Evolutionary conservation across 148 eudicot genomes (phyloP).

Genomic region (Diospyros kaki): DNA sequence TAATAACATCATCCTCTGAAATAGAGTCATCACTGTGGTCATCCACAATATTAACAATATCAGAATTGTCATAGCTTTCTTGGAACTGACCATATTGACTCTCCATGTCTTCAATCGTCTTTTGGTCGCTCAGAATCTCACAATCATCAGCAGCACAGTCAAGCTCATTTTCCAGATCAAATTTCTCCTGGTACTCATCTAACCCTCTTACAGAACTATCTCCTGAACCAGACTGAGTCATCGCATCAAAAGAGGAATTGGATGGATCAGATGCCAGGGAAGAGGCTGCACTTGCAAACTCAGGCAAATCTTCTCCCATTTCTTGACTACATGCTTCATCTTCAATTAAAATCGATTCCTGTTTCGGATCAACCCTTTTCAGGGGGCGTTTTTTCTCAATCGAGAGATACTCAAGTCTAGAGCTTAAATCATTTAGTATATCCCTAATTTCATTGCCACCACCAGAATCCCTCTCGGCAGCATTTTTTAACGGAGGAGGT

Average conservation of each 20-base stretch:
- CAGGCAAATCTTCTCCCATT: conserved; percentile 26
- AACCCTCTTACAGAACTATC: conserved; percentile 19
- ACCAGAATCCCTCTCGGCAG: conserved; percentile 19
- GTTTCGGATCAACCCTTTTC: conserved; percentile 26
- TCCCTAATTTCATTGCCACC: conserved; percentile 70
- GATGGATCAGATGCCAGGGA: conserved; percentile 31
- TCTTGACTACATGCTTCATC: conserved; percentile 18
- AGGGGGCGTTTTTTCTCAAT: conserved; percentile 63
- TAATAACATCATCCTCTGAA: conserved; percentile 33
- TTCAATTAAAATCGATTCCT: conserved; percentile 23
- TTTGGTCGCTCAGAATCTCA: conserved; percentile 34
- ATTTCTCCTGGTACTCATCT: conserved; percentile 10
- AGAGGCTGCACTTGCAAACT: conserved; percentile 45
- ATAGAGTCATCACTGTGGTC: conserved; percentile 28
- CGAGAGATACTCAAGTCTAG: conserved; percentile 69
- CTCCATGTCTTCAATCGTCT: conserved; percentile 24
- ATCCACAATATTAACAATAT: conserved; percentile 29
- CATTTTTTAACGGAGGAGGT: conserved; percentile 37
- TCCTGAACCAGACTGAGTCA: conserved; percentile 17
- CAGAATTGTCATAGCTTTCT: conserved; percentile 29
- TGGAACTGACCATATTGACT: conserved; percentile 17
- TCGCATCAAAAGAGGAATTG: conserved; percentile 34
- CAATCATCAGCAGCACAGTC: conserved; percentile 44
- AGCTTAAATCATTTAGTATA: conserved; percentile 68
- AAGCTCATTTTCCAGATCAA: conserved; percentile 10